Percentiles rank a stretch among this genome's conserved stretches.
These are phyloP conservation scores for Calonectria pseudoturangicola DNA, from an alignment of 2,329 filamentous ascomycete genomes.

Conservation along the genomic window DNA sequence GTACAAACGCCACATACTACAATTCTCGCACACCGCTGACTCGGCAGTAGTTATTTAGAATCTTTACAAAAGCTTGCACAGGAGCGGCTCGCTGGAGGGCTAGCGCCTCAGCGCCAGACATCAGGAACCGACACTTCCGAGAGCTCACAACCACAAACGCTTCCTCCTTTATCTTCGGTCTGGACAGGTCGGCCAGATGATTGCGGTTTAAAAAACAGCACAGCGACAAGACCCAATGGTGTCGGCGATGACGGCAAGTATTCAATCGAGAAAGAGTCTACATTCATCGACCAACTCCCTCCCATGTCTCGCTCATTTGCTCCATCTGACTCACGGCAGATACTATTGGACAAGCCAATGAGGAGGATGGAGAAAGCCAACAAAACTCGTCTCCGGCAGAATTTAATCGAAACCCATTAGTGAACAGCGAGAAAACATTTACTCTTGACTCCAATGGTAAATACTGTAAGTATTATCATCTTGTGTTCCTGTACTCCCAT, in stretches of 20 bases:
- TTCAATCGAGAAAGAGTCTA: not conserved
- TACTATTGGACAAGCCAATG: not conserved
- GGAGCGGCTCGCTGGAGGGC: not conserved
- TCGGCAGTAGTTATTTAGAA: not conserved
- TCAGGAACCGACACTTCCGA: not conserved
- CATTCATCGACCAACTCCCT: too few relatives aligned
- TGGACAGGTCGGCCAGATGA: not conserved
- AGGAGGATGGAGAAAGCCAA: not conserved
- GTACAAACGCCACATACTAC: not conserved
- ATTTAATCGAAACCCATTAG: not conserved
- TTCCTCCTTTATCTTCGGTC: not conserved
- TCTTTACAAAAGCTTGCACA: not conserved
- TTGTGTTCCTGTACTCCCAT: not conserved
- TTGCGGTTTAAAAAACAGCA: not conserved
- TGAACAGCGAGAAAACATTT: slow-evolving; percentile 2
- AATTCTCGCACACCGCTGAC: not conserved
- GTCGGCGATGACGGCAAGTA: not conserved
- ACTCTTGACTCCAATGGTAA: not conserved
- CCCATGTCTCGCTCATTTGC: not conserved
- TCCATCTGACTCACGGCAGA: not conserved
- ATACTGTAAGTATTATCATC: not conserved
- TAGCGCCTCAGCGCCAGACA: not conserved
- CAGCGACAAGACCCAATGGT: too few relatives aligned
- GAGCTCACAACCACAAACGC: not conserved
- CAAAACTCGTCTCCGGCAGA: not conserved